phyloP scores from a whole-genome alignment of 257 asterid species.

The Ocimum tenuiflorum region DNA sequence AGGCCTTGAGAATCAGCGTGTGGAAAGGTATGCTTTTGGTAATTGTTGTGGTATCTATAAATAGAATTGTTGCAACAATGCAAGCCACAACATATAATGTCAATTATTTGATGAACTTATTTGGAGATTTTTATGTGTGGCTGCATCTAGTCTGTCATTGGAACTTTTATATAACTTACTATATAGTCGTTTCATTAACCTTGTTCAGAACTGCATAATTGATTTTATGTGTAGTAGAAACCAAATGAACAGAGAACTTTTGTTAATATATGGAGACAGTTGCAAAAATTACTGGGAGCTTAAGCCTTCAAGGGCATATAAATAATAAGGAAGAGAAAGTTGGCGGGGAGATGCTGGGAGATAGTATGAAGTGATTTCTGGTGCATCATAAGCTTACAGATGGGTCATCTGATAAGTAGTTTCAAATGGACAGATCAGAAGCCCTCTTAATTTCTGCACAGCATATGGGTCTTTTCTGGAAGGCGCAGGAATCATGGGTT shows the following conservation, averaged over 20 bases:
- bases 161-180: no score
- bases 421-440: background rate
- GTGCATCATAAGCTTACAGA: background rate
- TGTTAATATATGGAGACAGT: background rate
- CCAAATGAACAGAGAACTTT: no score
- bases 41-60: background rate
- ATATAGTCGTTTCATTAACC: no score
- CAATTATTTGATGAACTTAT: no score
- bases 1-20: constrained; percentile 93
- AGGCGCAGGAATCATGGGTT: background rate
- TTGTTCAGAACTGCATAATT: no score
- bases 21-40: constrained; percentile 68
- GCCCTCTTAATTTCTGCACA: background rate
- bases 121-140: no score
- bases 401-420: background rate
- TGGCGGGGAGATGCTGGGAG: background rate
- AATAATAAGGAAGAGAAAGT: background rate
- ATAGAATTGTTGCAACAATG: no score
- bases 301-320: background rate
- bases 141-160: no score
- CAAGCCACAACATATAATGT: no score
- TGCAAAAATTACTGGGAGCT: background rate
- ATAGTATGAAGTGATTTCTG: constrained; percentile 3
- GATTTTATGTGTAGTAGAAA: no score
- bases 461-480: background rate